A percentile compares a stretch with the other conserved stretches of the same genome.
phyloP scores from a whole-genome alignment of 1,139 yeast genomes.

The Protomyces gravidus region DNA sequence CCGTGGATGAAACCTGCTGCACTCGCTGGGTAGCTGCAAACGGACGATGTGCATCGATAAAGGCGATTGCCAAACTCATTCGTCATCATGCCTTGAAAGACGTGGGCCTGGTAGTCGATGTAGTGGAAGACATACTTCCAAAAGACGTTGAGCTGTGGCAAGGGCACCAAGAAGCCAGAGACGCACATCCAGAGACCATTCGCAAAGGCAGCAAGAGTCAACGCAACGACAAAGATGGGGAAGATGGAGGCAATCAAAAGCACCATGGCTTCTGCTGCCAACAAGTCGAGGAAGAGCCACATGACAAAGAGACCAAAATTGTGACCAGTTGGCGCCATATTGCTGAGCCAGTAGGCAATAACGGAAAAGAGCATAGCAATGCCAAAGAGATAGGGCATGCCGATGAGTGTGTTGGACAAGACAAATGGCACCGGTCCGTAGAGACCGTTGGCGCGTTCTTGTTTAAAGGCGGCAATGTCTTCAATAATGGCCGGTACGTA shows the following conservation, averaged over 20 bases:
- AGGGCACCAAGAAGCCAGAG: constrained; percentile 45
- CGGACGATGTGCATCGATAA: neutral
- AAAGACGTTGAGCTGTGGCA: constrained; percentile 42
- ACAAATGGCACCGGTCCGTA: constrained; percentile 45
- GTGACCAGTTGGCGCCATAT: constrained; percentile 39
- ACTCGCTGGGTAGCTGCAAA: neutral
- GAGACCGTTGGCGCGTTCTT: constrained; percentile 44
- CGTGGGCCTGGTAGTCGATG: constrained; percentile 46
- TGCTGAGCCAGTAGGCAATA: constrained; percentile 43
- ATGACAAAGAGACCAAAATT: constrained; percentile 43
- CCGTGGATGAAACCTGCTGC: neutral
- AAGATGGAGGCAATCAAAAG: constrained; percentile 42
- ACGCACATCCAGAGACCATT: constrained; percentile 49
- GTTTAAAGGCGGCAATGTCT: constrained; percentile 41
- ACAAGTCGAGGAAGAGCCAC: constrained; percentile 45
- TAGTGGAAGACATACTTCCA: constrained; percentile 47
- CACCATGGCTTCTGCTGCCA: constrained; percentile 47
- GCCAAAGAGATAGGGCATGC: constrained; percentile 44
- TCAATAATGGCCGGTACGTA: constrained; percentile 46
- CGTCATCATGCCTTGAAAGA: constrained; percentile 48
- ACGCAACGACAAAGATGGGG: constrained; percentile 45
- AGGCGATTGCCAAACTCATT: constrained; percentile 40
- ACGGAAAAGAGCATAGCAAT: constrained; percentile 42
- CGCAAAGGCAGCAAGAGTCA: constrained; percentile 46
- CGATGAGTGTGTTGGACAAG: constrained; percentile 43